Evolutionary conservation across 2,329 filamentous ascomycete species (phyloP), one percentile per base, ranked within the genome.

Genomic region (Arthrinium puccinioides): DNA sequence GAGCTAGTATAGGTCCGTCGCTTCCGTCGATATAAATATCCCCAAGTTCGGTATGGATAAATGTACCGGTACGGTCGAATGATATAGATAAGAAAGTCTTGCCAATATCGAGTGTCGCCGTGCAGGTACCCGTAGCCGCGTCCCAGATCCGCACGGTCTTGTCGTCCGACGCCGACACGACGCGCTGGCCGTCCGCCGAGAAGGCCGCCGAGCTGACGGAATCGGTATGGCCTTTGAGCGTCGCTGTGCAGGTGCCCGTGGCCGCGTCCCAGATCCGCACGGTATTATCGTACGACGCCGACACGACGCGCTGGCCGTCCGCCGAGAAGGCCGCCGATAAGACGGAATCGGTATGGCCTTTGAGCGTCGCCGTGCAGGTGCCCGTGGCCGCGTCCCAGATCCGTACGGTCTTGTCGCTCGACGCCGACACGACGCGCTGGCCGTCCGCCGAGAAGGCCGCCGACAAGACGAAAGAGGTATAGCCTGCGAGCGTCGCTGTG

Each of bases 371-470:
- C 15, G 10, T 11, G 5, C 18, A 18, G 5, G 18, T 10, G 25
- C 35, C 35, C 25, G 26, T 21, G 11, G 21, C 18, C 9, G 18
- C 35, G 26, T 37, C 26, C 35, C 26, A 30, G 23, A 37, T 21
- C 26, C 15, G 13, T 7, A 30, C 35, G 15, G 35, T 37, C 11
- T 11, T 15, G 24, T 37, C 35, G 11, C 24, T 4, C 20, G 35
- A 37, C 14, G 24, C 35, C 24, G 35, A 37, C 26, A 14, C 26
- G 18, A 37, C 6, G 9, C n/a, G 15, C 18, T 18, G 24, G 6
- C 24, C 24, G 15, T 37, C 26, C 9, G 35, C 16, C 35, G 35
- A 37, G 35, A 37, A 37, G 14, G 35, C 26, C 35, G 24, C 26
- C 6, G 24, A 29, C 14, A 4, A 13, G 18, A 37, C 26, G 6